Evolutionary conservation across 306 rosid genomes (phyloP), one percentile per base, ranked within the genome.

Genomic region (Vicia faba): DNA sequence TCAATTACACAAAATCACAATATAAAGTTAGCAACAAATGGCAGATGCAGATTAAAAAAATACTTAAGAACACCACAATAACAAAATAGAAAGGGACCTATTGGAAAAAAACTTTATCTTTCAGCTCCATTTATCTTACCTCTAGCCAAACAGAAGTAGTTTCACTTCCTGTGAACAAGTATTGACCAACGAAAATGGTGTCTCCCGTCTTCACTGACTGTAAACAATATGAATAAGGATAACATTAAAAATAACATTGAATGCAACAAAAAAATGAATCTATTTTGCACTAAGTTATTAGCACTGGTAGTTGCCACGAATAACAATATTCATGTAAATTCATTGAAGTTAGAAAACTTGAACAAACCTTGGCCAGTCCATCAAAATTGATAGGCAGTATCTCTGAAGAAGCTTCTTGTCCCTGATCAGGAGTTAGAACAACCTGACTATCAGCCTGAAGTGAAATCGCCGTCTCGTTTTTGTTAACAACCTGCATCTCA

Each of bases 131-230:
- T 45, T 20, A 48, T 43, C 50, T 75, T 81, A 90, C 99, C 99
- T 95, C 97, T 78, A 95, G 82, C 99, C 99, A 95, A 11, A 83
- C 97, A 80, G 99, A 90, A 63, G 99, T 95, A 63, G 97, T 81
- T 85, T 95, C 99, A 84, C 99, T 95, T 76, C 99, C 99, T 13
- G 99, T 95, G 82, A 95, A 95, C 78, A 95, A 83, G 76, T 95
- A 95, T 71, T 95, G 95, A 61, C 99, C 99, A 23, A 95, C 76
- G 75, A 95, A 95, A 79, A 95, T 87, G 55, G 99, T 95, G 82
- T 95, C 97, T 79, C 99, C 99, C 64, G 78, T 81, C 84, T 80
- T 84, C 76, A 86, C 85, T 5, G 88, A 82, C 99, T 95, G 87
- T 66, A 75, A 72, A 67, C 62, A 73, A 61, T 28, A 49, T 38